Evolutionary conservation across 2,329 filamentous ascomycete species (phyloP), one percentile per base, ranked within the genome.

Genomic region (Aspergillus floridensis): DNA sequence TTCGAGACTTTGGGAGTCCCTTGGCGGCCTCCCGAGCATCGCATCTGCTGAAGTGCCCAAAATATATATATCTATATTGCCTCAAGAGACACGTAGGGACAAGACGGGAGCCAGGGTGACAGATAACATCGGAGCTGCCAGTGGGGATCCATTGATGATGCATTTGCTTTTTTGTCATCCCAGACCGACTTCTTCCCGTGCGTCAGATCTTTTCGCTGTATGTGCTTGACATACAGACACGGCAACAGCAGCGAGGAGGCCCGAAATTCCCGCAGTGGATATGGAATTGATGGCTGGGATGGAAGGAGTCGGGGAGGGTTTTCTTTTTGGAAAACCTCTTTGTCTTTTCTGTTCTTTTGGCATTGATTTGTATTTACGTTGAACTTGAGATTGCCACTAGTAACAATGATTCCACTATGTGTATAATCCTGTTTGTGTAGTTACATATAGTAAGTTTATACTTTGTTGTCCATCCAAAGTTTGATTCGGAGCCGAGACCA

Each of bases 21-120:
- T 22, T 97, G 91, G 89, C 84, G 92, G 67, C 86, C 88, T 68
- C 90, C 91, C 8, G 81, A 87, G 70, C 86, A 95, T 73, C 81
- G 91, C 59, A 89, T 90, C 78, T 93, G 90, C 71, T 92, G 73
- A 82, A 53, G 59, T 64, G 57, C 58, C 52, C 47, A 14, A 58
- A 14, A 31, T 19, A 5, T n/a, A n/a, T n/a, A n/a, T n/a, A n/a
- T n/a, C n/a, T n/a, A n/a, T n/a, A n/a, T n/a, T 53, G 41, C 22
- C n/a, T 49, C 16, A 41, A 16, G 49, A 22, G 53, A 51, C 58
- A 59, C 53, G 58, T 59, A 56, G 46, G 8, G 51, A 11, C 24
- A 26, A 46, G 32, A 7, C 24, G 48, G 56, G 19, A 44, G 49
- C 26, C 50, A 31, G 51, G 22, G 49, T 63, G 61, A 62, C 54